These are phyloP conservation scores for Fusarium torulosum DNA, from an alignment of 2,329 filamentous ascomycete genomes.

Conservation along the genomic window DNA sequence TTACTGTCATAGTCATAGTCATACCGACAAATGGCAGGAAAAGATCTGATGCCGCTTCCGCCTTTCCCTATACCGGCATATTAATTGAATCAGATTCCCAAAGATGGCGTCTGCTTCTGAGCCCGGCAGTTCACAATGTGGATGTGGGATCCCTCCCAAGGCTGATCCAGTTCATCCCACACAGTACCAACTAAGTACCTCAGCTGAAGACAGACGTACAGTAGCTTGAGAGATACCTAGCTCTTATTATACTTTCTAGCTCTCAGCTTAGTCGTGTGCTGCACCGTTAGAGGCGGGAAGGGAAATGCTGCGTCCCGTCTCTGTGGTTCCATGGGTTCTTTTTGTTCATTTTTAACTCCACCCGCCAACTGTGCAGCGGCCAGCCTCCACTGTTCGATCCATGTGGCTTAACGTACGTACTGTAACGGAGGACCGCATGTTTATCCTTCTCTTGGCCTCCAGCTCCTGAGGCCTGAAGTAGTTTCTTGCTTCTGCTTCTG, in stretches of 20 bases:
- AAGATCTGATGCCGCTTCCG: conserved; percentile 8
- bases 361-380: conserved; percentile 19
- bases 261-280: conserved; percentile 8
- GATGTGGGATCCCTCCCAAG: conserved; percentile 39
- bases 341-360: conserved; percentile 6
- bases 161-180: conserved; percentile 35
- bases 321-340: conserved; percentile 13
- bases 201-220: no score
- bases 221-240: no score
- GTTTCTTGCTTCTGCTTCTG: neutral
- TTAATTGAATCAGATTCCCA: conserved; percentile 3
- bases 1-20: conserved; percentile 15
- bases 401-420: neutral
- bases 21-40: conserved; percentile 12
- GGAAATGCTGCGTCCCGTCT: conserved; percentile 31
- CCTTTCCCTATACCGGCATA: neutral
- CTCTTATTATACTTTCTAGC: no score
- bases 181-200: no score
- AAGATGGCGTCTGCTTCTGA: conserved; percentile 2
- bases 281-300: conserved; percentile 20
- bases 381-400: conserved; percentile 10
- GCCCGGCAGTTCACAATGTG: conserved; percentile 32
- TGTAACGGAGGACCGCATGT: conserved; percentile 2
- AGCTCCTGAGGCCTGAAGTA: neutral
- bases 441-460: neutral